Percentiles rank a stretch among this genome's conserved stretches.
Evolutionary conservation across 2,329 filamentous ascomycete genomes (phyloP).

Genomic region (Clonostachys rosea): DNA sequence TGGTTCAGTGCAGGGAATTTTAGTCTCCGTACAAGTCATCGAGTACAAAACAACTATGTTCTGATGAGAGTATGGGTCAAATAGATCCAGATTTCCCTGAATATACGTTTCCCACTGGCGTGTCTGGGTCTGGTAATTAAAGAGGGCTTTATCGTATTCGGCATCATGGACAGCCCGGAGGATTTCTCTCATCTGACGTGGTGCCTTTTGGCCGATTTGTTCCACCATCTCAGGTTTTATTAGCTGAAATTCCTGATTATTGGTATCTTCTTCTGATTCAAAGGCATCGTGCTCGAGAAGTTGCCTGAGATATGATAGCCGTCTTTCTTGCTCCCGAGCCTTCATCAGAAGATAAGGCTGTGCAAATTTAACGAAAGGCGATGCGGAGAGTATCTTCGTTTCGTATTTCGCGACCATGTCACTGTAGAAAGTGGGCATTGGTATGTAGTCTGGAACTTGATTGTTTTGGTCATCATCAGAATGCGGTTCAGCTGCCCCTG

Average conservation of each 20-base stretch:
- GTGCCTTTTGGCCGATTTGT: slow-evolving; percentile 71
- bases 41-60: slow-evolving; percentile 95
- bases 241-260: slow-evolving; percentile 73
- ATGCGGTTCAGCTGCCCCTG: background rate
- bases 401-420: slow-evolving; percentile 92
- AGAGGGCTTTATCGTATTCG: slow-evolving; percentile 91
- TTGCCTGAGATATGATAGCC: slow-evolving; percentile 75
- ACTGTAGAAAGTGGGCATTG: slow-evolving; percentile 88
- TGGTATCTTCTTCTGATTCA: slow-evolving; percentile 50
- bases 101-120: slow-evolving; percentile 96
- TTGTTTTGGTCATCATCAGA: slow-evolving; percentile 14
- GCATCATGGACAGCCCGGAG: slow-evolving; percentile 92
- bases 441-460: slow-evolving; percentile 70
- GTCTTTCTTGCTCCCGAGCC: slow-evolving; percentile 83
- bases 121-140: slow-evolving; percentile 92
- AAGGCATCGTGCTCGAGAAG: slow-evolving; percentile 72
- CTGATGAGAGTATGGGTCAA: slow-evolving; percentile 93
- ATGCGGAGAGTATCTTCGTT: slow-evolving; percentile 89
- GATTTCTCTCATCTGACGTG: slow-evolving; percentile 86
- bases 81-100: slow-evolving; percentile 80
- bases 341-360: slow-evolving; percentile 92
- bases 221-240: slow-evolving; percentile 97
- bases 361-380: slow-evolving; percentile 92
- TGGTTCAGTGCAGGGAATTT: slow-evolving; percentile 88
- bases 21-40: slow-evolving; percentile 87